Conservation (phyloP, 495 filamentous ascomycete species). For the Filosporella fistucella region DNA sequence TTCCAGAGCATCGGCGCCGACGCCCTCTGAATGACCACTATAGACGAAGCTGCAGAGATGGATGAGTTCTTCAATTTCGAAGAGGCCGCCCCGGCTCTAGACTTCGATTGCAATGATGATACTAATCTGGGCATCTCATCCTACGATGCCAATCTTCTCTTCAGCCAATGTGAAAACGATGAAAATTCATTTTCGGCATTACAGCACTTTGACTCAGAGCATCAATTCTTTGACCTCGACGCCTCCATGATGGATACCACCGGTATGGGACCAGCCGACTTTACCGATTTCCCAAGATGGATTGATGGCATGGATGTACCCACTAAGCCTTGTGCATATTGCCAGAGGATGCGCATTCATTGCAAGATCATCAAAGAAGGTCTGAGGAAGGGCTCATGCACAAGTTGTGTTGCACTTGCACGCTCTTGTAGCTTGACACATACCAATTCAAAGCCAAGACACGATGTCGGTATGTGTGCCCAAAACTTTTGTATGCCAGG, state of each 20-base stretch:
- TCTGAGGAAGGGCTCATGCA: slow-evolving; percentile 64
- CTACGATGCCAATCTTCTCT: slow-evolving; percentile 33
- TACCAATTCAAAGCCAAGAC: slow-evolving; percentile 31
- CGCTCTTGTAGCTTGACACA: slow-evolving; percentile 47
- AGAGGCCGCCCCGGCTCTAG: slow-evolving; percentile 38
- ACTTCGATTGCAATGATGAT: slow-evolving; percentile 36
- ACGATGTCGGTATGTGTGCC: slow-evolving; percentile 28
- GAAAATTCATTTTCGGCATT: slow-evolving; percentile 25
- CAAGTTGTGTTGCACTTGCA: slow-evolving; percentile 72
- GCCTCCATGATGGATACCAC: slow-evolving; percentile 20
- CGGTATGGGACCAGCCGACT: slow-evolving; percentile 23
- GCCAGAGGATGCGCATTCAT: slow-evolving; percentile 60
- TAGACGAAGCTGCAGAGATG: slow-evolving; percentile 19
- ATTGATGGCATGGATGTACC: slow-evolving; percentile 41
- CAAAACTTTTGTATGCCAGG: slow-evolving; percentile 47
- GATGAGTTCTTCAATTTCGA: slow-evolving; percentile 53
- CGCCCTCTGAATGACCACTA: slow-evolving; percentile 27
- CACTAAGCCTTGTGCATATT: slow-evolving; percentile 61
- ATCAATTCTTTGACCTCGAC: slow-evolving; percentile 9
- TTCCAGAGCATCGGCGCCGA: not conserved
- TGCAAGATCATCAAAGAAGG: slow-evolving; percentile 72
- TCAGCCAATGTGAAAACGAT: slow-evolving; percentile 28
- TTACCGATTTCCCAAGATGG: slow-evolving; percentile 29
- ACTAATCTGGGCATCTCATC: slow-evolving; percentile 30
- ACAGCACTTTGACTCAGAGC: slow-evolving; percentile 23